These are phyloP conservation scores for Chamaenerion angustifolium DNA, from an alignment of 345 rosid species.

Conservation along the genomic window DNA sequence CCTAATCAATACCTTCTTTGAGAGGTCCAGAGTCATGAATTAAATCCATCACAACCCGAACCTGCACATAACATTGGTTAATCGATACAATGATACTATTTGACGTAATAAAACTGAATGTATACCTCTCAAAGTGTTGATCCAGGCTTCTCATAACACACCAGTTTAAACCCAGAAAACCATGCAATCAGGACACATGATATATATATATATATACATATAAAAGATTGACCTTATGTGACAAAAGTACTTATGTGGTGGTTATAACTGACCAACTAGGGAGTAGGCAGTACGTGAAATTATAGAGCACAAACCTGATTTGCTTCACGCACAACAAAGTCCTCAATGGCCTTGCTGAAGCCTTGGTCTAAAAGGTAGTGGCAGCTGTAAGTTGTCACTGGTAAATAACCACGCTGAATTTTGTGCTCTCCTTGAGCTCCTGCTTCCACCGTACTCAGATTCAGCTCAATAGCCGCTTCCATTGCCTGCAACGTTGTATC, in stretches of 20 bases:
- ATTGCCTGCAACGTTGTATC: constrained; percentile 39
- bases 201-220: too few species aligned
- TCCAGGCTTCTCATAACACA: too few species aligned
- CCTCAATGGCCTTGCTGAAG: constrained; percentile 55
- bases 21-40: constrained; percentile 70
- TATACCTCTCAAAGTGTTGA: too few species aligned
- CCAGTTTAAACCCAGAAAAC: too few species aligned
- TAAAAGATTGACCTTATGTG: too few species aligned
- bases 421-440: constrained; percentile 99
- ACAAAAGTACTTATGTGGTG: too few species aligned
- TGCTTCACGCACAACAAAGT: constrained; percentile 55
- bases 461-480: constrained; percentile 81
- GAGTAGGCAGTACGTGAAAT: neutral
- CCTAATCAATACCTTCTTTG: constrained; percentile 41
- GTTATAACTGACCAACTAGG: too few species aligned
- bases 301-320: constrained; percentile 36
- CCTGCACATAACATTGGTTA: constrained; percentile 23
- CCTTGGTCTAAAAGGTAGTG: constrained; percentile 64
- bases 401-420: constrained; percentile 85
- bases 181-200: too few species aligned
- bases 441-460: constrained; percentile 73
- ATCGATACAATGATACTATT: neutral
- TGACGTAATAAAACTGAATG: neutral
- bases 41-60: constrained; percentile 51
- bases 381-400: constrained; percentile 77